Evolutionary conservation across 2,329 filamentous ascomycete species (phyloP), one percentile per base, ranked within the genome.

Genomic region (Plenodomus biglobosus): DNA sequence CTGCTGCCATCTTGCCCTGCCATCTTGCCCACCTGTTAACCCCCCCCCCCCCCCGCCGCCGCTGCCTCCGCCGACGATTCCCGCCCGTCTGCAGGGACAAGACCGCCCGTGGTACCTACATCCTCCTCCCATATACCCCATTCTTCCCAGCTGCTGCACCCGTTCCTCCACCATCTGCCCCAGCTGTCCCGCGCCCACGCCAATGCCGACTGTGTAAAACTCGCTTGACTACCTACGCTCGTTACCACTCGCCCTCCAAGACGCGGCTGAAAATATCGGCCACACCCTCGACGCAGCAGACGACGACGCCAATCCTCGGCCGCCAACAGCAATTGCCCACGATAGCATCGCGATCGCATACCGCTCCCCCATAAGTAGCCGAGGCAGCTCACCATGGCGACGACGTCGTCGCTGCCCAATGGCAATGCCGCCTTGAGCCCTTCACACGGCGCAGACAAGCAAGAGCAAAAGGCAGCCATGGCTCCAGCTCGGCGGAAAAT

Each of bases 181-280:
- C n/a, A n/a, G n/a, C n/a, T n/a, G n/a, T n/a, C n/a, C 46, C 38
- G 42, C 44, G 17, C 24, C n/a, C 51, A 30, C 44, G 46, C 57
- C 61, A 58, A 66, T 66, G 63, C 53, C 46, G 55, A 42, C 46
- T 41, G 27, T 20, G 40, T 67, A 55, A 59, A 40, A 44, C 42
- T 46, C 45, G 36, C 42, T 47, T 34, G 43, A 40, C 53, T 49
- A 36, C 35, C 44, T 36, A 52, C 57, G 38, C 46, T 55, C 56
- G 54, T 56, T 56, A 24, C 43, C n/a, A 34, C 32, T 34, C 35
- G 24, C 39, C 39, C 18, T 36, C 21, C 20, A 17, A 34, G 13
- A 44, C 24, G 34, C 37, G 38, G 13, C 16, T 35, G 17, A 18
- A 4, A 32, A 10, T 39, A 3, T 30, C 17, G 17, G 8, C 22